A percentile compares a stretch with the other conserved stretches of the same genome.
phyloP scores from a whole-genome alignment of 192 early-diverging fungal species.

The Hyaloraphidium curvatum region DNA sequence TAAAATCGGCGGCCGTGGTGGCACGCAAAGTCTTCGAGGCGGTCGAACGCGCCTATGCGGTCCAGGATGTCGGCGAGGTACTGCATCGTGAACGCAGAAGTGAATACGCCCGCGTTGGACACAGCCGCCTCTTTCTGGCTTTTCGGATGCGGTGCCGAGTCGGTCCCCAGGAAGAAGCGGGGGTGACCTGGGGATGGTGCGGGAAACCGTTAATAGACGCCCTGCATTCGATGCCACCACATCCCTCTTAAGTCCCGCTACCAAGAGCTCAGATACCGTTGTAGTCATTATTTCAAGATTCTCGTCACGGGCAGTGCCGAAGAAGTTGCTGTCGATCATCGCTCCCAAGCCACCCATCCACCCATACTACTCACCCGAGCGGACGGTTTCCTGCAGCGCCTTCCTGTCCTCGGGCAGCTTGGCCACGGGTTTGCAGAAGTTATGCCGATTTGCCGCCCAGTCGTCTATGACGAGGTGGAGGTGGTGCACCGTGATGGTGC shows the following conservation, averaged over 20 bases:
- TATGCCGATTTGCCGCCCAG: conserved; percentile 85
- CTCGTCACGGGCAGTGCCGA: background rate
- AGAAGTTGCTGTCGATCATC: background rate
- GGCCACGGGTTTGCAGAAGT: conserved; percentile 98
- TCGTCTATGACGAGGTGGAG: conserved; percentile 79
- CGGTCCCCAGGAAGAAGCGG: conserved; percentile 91
- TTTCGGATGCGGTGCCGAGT: conserved; percentile 87
- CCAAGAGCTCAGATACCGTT: background rate
- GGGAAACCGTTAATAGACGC: background rate
- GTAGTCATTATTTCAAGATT: background rate
- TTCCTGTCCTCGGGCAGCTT: conserved; percentile 82
- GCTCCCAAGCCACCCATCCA: background rate
- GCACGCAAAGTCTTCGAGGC: conserved; percentile 61
- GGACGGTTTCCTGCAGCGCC: conserved; percentile 63
- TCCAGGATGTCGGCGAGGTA: conserved; percentile 83
- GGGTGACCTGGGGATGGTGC: conserved; percentile 49
- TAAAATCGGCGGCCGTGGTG: conserved; percentile 75
- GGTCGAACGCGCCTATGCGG: conserved; percentile 61
- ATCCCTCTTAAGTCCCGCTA: background rate
- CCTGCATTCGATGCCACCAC: background rate
- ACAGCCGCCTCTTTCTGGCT: conserved; percentile 63
- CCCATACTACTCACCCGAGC: conserved; percentile 30
- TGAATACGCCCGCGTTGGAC: conserved; percentile 82
- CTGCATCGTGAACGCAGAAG: conserved; percentile 59
- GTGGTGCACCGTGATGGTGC: conserved; percentile 92